These are phyloP conservation scores for Retiboletus fuscus DNA, from an alignment of 1,284 basidiomycete genomes.

Conservation along the genomic window DNA sequence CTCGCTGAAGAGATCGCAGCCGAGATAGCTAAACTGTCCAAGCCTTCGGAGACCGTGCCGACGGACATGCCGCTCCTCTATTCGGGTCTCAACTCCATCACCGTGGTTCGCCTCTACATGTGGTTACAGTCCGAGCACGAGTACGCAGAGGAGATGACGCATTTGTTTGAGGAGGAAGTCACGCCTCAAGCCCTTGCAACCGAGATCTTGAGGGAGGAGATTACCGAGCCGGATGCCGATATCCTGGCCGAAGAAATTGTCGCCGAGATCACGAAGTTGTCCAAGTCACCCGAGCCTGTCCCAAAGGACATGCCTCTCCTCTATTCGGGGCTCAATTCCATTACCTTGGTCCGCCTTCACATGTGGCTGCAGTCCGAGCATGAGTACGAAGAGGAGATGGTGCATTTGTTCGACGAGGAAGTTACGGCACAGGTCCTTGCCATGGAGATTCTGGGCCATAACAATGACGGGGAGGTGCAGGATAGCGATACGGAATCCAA, in stretches of 20 bases:
- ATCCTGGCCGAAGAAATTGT: slow-evolving; percentile 32
- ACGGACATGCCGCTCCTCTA: slow-evolving; percentile 38
- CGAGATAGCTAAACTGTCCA: slow-evolving; percentile 37
- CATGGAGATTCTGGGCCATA: slow-evolving; percentile 32
- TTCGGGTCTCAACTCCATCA: slow-evolving; percentile 44
- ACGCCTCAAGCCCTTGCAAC: slow-evolving; percentile 34
- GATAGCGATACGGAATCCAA: slow-evolving; percentile 13
- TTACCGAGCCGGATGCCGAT: slow-evolving; percentile 19
- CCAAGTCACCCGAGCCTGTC: slow-evolving; percentile 33
- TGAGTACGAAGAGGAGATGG: slow-evolving; percentile 40
- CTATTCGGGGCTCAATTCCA: slow-evolving; percentile 44
- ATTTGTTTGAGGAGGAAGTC: slow-evolving; percentile 40
- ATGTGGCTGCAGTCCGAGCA: slow-evolving; percentile 42
- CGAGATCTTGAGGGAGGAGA: slow-evolving; percentile 34
- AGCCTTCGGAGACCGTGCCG: slow-evolving; percentile 30
- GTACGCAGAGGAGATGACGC: slow-evolving; percentile 38
- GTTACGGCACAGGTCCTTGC: slow-evolving; percentile 36
- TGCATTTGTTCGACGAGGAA: slow-evolving; percentile 40
- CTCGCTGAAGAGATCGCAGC: slow-evolving; percentile 34
- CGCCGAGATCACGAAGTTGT: slow-evolving; percentile 33
- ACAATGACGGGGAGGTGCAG: slow-evolving; percentile 11
- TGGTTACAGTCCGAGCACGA: slow-evolving; percentile 44
- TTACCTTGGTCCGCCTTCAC: slow-evolving; percentile 41
- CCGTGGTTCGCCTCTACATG: slow-evolving; percentile 39
- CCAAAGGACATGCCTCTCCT: slow-evolving; percentile 37